Base-by-base conservation (phyloP, 78 protist species). In the Dictyostelium capitatum region DNA sequence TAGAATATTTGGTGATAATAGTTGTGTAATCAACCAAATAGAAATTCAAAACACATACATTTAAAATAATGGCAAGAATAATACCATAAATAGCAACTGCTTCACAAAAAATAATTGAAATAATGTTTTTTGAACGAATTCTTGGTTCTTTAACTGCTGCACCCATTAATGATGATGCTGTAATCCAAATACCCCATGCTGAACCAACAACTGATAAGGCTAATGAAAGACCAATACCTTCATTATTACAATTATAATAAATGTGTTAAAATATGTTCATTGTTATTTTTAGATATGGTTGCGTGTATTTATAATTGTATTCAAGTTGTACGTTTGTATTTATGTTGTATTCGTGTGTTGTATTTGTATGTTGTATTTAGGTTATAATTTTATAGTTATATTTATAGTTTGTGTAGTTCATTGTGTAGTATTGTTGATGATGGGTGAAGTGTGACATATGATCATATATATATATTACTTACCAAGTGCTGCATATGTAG, bases 1-100 rank as follows among this genome's bases (percentile, higher is more conserved):
- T 37, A 3, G 62, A 54, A 54, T 54, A 54, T 54, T 19, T 12
- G 62, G 43, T 37, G 2, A 3, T 37, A 2, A 2, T 37, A 2
- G 43, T 37, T 3, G 43, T 37, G 43, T 37, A 37, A 37, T 54
- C 14, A 12, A 19, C 3, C 3, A 54, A 54, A n/a, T n/a, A n/a
- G n/a, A n/a, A 54, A 54, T 54, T 12, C 14, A 10, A 6, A 43
- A 8, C 47, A 50, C 64, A 17, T 78, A 78, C 83, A 4, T 74
- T 48, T 73, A 91, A 62, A 54, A 99, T 97, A 83, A 99, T 99
- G 37, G 99, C 97, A 87, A 98, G 82, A 92, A 99, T 99, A 79
- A 99, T 97, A n/a, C 99, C 99, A 93, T 99, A 99, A 72, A 99
- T 98, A 79, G 99, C 99, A 7, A 98, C 98, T 20, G 99, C 99